Conservation (phyloP, 2,329 filamentous ascomycete genomes). For the Chaetomium olivaceum region DNA sequence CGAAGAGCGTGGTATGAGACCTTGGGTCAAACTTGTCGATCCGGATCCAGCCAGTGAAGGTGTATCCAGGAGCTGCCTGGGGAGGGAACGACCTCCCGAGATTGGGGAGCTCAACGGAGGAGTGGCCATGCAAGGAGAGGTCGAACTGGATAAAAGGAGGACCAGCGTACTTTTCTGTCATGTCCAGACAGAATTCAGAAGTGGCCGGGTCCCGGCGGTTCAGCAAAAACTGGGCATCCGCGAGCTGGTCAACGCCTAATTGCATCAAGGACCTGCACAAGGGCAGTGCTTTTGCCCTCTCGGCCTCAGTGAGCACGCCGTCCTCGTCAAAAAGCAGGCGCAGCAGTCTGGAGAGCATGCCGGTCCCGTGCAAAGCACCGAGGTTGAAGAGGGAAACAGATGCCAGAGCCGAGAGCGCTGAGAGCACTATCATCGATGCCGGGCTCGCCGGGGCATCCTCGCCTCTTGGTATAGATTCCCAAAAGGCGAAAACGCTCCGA, state of each 20-base stretch:
- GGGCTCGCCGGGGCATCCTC: conserved; percentile 48
- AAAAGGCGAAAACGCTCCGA: conserved; percentile 62
- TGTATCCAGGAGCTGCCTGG: conserved; percentile 77
- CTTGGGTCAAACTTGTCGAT: conserved; percentile 82
- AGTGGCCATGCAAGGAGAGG: conserved; percentile 81
- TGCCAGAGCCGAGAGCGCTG: conserved; percentile 60
- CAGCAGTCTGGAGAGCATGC: conserved; percentile 67
- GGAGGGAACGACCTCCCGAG: conserved; percentile 85
- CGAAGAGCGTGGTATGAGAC: conserved; percentile 92
- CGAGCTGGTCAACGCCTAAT: conserved; percentile 75
- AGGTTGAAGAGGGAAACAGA: conserved; percentile 68
- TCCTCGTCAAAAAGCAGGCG: conserved; percentile 58
- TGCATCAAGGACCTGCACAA: conserved; percentile 70
- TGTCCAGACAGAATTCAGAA: conserved; percentile 70
- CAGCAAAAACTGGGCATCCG: conserved; percentile 77
- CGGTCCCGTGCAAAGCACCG: conserved; percentile 69
- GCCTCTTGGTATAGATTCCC: conserved; percentile 60
- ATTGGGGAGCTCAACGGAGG: conserved; percentile 86
- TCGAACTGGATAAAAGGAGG: conserved; percentile 94
- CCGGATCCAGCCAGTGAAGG: conserved; percentile 83
- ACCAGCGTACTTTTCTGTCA: conserved; percentile 71
- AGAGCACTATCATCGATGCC: conserved; percentile 64
- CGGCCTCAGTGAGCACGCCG: conserved; percentile 53
- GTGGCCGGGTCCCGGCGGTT: conserved; percentile 53
- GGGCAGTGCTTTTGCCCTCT: conserved; percentile 61